These are phyloP conservation scores for Wickerhamiella sorbophila DNA, from an alignment of 805 yeast species.

Conservation along the genomic window DNA sequence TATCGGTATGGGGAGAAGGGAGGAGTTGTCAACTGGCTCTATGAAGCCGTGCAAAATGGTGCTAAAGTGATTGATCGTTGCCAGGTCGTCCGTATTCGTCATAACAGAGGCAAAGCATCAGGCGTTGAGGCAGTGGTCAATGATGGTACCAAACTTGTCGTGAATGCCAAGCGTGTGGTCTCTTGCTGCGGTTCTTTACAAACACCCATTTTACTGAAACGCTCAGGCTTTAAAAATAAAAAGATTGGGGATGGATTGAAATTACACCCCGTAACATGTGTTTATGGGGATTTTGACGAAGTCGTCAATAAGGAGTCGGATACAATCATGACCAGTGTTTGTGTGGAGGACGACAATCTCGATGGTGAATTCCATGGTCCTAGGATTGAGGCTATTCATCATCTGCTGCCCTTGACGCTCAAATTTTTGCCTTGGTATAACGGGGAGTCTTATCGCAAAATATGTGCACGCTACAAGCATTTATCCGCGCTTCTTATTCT, in stretches of 20 bases:
- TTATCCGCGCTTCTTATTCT: slow-evolving; percentile 31
- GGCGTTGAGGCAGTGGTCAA: slow-evolving; percentile 32
- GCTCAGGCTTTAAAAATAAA: slow-evolving; percentile 36
- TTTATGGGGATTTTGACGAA: slow-evolving; percentile 31
- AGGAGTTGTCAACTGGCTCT: slow-evolving; percentile 36
- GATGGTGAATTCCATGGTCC: slow-evolving; percentile 43
- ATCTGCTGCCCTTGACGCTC: slow-evolving; percentile 31
- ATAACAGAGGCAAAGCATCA: slow-evolving; percentile 30
- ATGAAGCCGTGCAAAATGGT: slow-evolving; percentile 34
- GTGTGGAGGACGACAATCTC: slow-evolving; percentile 33
- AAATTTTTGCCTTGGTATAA: slow-evolving; percentile 32
- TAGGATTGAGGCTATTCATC: slow-evolving; percentile 36
- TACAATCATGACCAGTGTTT: slow-evolving; percentile 37
- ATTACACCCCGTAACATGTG: slow-evolving; percentile 35
- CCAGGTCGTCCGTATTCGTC: slow-evolving; percentile 28
- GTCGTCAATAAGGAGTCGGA: slow-evolving; percentile 29
- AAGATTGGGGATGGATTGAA: slow-evolving; percentile 39
- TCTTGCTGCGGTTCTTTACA: slow-evolving; percentile 35
- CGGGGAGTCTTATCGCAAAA: slow-evolving; percentile 25
- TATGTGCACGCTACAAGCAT: slow-evolving; percentile 28
- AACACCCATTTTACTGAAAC: slow-evolving; percentile 35
- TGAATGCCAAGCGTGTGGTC: slow-evolving; percentile 33
- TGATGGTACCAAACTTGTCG: slow-evolving; percentile 12
- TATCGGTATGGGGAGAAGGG: slow-evolving; percentile 40
- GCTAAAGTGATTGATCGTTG: slow-evolving; percentile 34